Percentiles rank a stretch among this genome's conserved stretches.
phyloP scores from a whole-genome alignment of 352 stramenopile genomes.

The Phytophthora pisi region DNA sequence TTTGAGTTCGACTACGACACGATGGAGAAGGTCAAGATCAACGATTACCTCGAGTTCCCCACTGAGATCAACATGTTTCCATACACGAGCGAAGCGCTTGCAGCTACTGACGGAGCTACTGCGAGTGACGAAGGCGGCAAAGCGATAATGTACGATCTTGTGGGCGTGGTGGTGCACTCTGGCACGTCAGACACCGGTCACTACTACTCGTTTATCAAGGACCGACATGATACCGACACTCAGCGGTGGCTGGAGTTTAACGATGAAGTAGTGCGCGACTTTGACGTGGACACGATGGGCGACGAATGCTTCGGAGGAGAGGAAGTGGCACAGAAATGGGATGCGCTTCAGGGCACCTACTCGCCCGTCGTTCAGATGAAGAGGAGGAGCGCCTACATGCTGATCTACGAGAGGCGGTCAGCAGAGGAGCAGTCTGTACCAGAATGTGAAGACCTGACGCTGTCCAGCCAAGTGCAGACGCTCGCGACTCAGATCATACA shows the following conservation, averaged over 20 bases:
- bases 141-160: constrained; percentile 84
- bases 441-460: background rate
- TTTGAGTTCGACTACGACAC: constrained; percentile 92
- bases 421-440: background rate
- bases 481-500: constrained; percentile 27
- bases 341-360: constrained; percentile 32
- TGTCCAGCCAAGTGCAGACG: constrained; percentile 19
- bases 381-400: constrained; percentile 76
- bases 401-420: constrained; percentile 66
- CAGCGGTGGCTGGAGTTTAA: constrained; percentile 93
- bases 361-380: constrained; percentile 61
- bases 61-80: constrained; percentile 90
- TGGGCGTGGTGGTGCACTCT: constrained; percentile 93
- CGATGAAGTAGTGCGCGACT: constrained; percentile 86
- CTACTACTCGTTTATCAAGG: constrained; percentile 95
- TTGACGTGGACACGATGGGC: constrained; percentile 74
- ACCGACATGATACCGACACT: constrained; percentile 41
- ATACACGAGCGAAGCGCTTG: constrained; percentile 82
- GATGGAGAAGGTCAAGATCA: constrained; percentile 90
- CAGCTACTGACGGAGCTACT: constrained; percentile 3
- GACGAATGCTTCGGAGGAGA: constrained; percentile 92
- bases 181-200: constrained; percentile 92
- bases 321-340: constrained; percentile 70
- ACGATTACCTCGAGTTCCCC: constrained; percentile 86
- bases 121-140: background rate